A percentile compares a stretch with the other conserved stretches of the same genome.
Conservation (phyloP, 345 rosid genomes). For the Eutrema yunnanense region DNA sequence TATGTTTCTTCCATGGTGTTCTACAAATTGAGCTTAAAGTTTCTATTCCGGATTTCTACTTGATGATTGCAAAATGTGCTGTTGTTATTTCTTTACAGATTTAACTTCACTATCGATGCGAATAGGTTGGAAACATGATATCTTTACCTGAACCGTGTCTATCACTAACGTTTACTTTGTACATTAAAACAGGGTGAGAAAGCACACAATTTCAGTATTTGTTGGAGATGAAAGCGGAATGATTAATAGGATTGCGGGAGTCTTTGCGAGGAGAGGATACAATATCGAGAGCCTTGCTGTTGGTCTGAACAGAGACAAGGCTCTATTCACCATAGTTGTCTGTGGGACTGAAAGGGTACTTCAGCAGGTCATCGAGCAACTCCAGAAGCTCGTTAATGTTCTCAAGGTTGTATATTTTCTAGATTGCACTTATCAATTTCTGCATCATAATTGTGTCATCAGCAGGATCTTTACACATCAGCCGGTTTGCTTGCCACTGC, state of each 20-base stretch:
- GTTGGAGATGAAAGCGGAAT: slow-evolving; percentile 99
- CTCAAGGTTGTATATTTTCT: slow-evolving; percentile 48
- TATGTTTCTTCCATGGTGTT: neutral
- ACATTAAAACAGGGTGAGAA: slow-evolving; percentile 45
- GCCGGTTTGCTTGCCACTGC: neutral
- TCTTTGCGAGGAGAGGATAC: slow-evolving; percentile 90
- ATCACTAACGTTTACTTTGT: neutral
- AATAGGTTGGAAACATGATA: neutral
- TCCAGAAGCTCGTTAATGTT: slow-evolving; percentile 94
- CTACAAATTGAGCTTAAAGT: neutral
- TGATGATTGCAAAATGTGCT: neutral
- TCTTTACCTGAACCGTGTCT: neutral
- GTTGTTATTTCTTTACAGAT: neutral
- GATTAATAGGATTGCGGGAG: slow-evolving; percentile 95
- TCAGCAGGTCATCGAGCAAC: slow-evolving; percentile 86
- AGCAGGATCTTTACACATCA: neutral
- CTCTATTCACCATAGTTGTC: slow-evolving; percentile 88
- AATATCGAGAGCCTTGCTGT: slow-evolving; percentile 99
- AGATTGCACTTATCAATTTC: neutral
- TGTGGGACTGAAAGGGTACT: slow-evolving; percentile 77
- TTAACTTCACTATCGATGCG: neutral
- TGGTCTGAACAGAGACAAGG: slow-evolving; percentile 87
- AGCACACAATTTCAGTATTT: slow-evolving; percentile 84
- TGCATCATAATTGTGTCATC: neutral
- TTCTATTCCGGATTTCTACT: neutral